phyloP scores from a whole-genome alignment of 441 rosid species.

The Arabidopsis hybrid region DNA sequence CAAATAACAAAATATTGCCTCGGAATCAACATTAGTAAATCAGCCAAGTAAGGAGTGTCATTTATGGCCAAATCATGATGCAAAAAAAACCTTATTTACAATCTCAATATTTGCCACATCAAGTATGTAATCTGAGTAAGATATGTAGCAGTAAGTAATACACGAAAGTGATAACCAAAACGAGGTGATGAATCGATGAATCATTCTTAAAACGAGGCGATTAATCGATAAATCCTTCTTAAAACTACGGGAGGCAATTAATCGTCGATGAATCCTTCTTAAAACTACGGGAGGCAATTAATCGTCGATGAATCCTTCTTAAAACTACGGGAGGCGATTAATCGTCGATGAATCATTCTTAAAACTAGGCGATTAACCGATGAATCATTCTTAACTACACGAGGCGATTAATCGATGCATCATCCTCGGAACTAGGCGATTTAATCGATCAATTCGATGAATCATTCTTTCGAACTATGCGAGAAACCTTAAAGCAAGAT shows the following conservation, averaged over 20 bases:
- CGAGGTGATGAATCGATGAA: not conserved
- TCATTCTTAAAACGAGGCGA: not conserved
- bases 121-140: constrained; percentile 21
- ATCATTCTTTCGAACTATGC: not conserved
- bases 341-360: no score
- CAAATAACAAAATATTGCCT: no score
- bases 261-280: no score
- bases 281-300: not conserved
- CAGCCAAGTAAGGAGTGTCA: not conserved
- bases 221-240: not conserved
- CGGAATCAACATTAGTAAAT: not conserved
- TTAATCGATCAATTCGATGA: not conserved
- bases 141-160: not conserved
- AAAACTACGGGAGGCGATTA: no score
- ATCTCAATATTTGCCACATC: constrained; percentile 3
- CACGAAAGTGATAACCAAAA: not conserved
- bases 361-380: no score
- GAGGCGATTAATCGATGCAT: no score
- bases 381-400: no score
- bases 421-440: not conserved
- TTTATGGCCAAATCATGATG: constrained; percentile 4
- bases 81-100: not conserved
- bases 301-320: no score
- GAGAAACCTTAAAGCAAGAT: not conserved
- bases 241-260: no score